Conservation (phyloP, 768 basidiomycete genomes). For the Boletus vermiculosoides region DNA sequence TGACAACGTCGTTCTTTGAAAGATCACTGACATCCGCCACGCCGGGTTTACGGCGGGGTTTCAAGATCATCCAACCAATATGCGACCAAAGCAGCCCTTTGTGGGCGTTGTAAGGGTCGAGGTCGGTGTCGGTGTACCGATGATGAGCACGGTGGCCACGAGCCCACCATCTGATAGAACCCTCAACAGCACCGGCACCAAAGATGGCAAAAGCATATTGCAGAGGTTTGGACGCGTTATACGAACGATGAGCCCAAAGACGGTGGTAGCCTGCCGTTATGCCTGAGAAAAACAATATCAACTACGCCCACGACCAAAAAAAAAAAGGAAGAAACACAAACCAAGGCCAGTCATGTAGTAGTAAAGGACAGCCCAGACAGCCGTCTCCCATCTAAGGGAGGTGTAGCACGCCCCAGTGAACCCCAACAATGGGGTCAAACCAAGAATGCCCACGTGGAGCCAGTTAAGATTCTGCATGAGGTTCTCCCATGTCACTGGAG, state of each 20-base stretch:
- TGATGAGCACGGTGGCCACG: slow-evolving; percentile 98
- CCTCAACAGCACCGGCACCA: slow-evolving; percentile 92
- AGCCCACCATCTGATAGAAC: slow-evolving; percentile 99
- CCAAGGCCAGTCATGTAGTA: slow-evolving; percentile 84
- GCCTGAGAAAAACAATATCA: slow-evolving; percentile 42
- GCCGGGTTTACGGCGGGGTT: slow-evolving; percentile 85
- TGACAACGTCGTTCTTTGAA: slow-evolving; percentile 71
- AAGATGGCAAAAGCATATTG: slow-evolving; percentile 82
- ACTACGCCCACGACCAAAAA: slow-evolving; percentile 20
- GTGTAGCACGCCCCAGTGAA: slow-evolving; percentile 70
- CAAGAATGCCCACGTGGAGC: slow-evolving; percentile 72
- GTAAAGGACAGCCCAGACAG: slow-evolving; percentile 62
- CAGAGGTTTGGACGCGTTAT: slow-evolving; percentile 84
- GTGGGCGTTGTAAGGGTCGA: slow-evolving; percentile 94
- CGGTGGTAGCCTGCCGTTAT: slow-evolving; percentile 96
- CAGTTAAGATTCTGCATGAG: slow-evolving; percentile 66
- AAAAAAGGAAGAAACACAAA: slow-evolving; percentile 44
- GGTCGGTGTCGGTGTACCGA: slow-evolving; percentile 94
- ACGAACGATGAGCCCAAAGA: slow-evolving; percentile 94
- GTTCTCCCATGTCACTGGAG: slow-evolving; percentile 64
- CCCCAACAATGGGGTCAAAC: slow-evolving; percentile 70
- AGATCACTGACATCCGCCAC: slow-evolving; percentile 89
- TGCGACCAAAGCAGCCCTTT: slow-evolving; percentile 86
- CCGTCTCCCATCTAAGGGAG: slow-evolving; percentile 69
- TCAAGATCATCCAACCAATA: slow-evolving; percentile 91